Conservation (phyloP, 441 rosid species). For the Melastoma candidum region DNA sequence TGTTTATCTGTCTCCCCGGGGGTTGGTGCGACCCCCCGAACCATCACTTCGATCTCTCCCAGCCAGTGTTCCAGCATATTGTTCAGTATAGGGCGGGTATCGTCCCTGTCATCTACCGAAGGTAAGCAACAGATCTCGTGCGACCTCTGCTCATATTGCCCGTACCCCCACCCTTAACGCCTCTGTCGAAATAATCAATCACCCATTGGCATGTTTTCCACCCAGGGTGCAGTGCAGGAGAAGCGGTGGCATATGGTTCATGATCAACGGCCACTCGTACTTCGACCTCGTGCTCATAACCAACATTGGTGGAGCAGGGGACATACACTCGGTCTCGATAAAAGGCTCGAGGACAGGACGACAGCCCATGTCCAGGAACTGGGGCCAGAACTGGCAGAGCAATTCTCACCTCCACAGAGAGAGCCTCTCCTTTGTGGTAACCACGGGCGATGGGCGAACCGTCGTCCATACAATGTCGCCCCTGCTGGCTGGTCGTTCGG, state of each 20-base stretch:
- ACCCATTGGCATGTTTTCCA: neutral
- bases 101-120: constrained; percentile 16
- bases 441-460: constrained; percentile 16
- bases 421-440: constrained; percentile 15
- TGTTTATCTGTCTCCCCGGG: constrained; percentile 14
- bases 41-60: constrained; percentile 16
- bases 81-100: constrained; percentile 16
- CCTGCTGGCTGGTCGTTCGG: constrained; percentile 14
- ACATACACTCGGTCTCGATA: constrained; percentile 13
- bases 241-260: constrained; percentile 18
- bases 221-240: constrained; percentile 15
- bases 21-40: constrained; percentile 18
- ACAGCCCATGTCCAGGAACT: constrained; percentile 19
- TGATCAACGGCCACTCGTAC: constrained; percentile 16
- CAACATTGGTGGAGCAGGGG: constrained; percentile 17
- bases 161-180: too few species aligned
- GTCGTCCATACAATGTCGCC: constrained; percentile 15
- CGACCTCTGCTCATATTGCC: neutral
- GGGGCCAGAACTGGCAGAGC: constrained; percentile 22
- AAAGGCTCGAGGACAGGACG: constrained; percentile 16
- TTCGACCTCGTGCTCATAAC: constrained; percentile 17
- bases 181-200: neutral
- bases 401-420: constrained; percentile 15
- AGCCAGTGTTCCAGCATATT: constrained; percentile 17
- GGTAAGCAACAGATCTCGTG: neutral